Base-by-base conservation (phyloP, 257 asterid species). In the Anisodus tanguticus region DNA sequence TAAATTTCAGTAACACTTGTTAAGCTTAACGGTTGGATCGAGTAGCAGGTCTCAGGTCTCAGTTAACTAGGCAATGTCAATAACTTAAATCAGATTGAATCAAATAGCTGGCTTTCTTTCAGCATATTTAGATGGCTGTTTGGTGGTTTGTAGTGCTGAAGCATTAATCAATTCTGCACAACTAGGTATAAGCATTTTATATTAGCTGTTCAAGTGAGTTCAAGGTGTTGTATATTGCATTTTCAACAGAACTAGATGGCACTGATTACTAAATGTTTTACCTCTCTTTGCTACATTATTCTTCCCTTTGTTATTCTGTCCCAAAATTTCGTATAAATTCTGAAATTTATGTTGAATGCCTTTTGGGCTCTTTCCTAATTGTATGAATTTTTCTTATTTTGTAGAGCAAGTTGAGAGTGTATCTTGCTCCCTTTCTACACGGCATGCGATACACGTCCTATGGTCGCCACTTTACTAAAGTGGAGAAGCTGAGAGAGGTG, bases 401-500 rank as follows among this genome's bases (percentile, higher is more conserved):
- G 92, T 90, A 95, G 99, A 88, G 90, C 11, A 93, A 84, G 91
- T 88, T 94, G 79, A 91, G 77, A 86, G 92, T 95, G 54, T 89
- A 91, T 88, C 96, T 95, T 88, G 88, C 97, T 85, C 99, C 98
- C 55, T 92, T 95, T 89, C 84, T 94, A 43, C 82, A 91, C 88
- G 98, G 98, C 58, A 84, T 84, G 91, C 98, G 98, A 76, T 95
- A 97, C 88, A 97, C 98, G 57, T 97, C 99, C 22, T 95, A 89
- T 88, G 99, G 98, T 83, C 95, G 98, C 72, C 99, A 97, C 88
- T 97, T 97, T 86, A 97, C 98, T 17, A 92, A 91, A 89, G 80
- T 80, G 83, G 95, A 97, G 59, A 95, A 93, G 89, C 91, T 95
- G 82, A 87, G 91, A 90, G 92, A 84, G 97, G 99, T 95, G 70